A percentile compares a stretch with the other conserved stretches of the same genome.
phyloP scores from a whole-genome alignment of 202 grass and related monocot genomes.

The Zoysia matrella region DNA sequence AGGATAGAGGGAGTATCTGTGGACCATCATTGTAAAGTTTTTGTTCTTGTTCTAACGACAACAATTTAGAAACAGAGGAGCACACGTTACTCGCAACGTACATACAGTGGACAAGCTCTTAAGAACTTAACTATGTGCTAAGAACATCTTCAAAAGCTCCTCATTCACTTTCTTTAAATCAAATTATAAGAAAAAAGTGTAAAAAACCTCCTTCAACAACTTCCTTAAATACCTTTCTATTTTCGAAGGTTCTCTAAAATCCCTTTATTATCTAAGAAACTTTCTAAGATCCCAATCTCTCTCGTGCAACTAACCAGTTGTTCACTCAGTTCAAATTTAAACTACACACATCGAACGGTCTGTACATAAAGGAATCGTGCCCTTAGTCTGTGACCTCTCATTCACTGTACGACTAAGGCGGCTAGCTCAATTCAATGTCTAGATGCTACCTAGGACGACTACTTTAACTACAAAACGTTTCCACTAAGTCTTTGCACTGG shows the following conservation, averaged over 20 bases:
- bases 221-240: too few relatives aligned
- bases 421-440: not conserved
- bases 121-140: not conserved
- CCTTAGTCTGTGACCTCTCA: not conserved
- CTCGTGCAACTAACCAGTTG: too few relatives aligned
- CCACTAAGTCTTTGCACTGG: not conserved
- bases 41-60: not conserved
- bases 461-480: not conserved
- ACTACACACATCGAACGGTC: not conserved
- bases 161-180: too few relatives aligned
- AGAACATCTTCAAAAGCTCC: not conserved
- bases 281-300: too few relatives aligned
- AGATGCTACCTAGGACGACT: conserved; percentile 21
- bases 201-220: too few relatives aligned
- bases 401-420: conserved; percentile 6
- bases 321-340: too few relatives aligned
- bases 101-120: not conserved
- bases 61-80: too few relatives aligned
- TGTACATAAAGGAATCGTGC: not conserved
- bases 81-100: not conserved
- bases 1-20: too few relatives aligned
- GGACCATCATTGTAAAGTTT: too few relatives aligned
- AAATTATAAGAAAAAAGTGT: too few relatives aligned
- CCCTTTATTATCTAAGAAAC: too few relatives aligned
- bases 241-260: too few relatives aligned